A percentile compares a stretch with the other conserved stretches of the same genome.
Conservation (phyloP, 83 land plant genomes). For the Picea mariana region DNA sequence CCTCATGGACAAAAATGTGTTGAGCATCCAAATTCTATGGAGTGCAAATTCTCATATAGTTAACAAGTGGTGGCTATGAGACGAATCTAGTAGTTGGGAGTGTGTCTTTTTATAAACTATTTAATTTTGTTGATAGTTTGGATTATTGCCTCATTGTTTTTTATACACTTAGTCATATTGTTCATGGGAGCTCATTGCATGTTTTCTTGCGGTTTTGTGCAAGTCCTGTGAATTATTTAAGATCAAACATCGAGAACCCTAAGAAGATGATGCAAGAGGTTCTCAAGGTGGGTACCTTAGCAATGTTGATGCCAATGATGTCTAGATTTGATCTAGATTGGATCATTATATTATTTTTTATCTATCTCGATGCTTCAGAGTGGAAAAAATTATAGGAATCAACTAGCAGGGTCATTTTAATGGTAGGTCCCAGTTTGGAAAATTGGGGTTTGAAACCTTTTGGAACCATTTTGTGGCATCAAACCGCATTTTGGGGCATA, state of each 20-base stretch:
- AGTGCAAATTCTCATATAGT: too few species aligned
- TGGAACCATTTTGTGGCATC: too few species aligned
- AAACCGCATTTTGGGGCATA: too few species aligned
- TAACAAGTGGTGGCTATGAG: too few species aligned
- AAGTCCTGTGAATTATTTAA: conserved; percentile 87
- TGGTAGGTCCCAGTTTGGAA: too few species aligned
- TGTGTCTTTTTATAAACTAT: conserved; percentile 62
- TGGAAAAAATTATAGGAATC: too few species aligned
- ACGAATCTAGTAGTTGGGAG: conserved; percentile 2
- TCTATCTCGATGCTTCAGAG: too few species aligned
- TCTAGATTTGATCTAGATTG: conserved; percentile 50
- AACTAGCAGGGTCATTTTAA: too few species aligned
- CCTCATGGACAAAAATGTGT: too few species aligned
- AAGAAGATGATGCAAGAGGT: conserved; percentile 76
- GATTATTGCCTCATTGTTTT: conserved; percentile 74
- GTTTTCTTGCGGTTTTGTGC: conserved; percentile 85
- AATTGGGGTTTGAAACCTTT: too few species aligned
- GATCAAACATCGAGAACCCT: conserved; percentile 55
- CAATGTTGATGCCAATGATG: conserved; percentile 34
- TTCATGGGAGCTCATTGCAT: conserved; percentile 91
- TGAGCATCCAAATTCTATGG: too few species aligned
- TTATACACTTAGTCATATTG: conserved; percentile 77
- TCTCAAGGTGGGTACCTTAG: conserved; percentile 28
- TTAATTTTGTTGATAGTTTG: conserved; percentile 77
- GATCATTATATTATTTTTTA: too few species aligned